Percentiles rank a stretch among this genome's conserved stretches.
Conservation (phyloP, 371 early-diverging fungal genomes). For the Mortierella sp. region DNA sequence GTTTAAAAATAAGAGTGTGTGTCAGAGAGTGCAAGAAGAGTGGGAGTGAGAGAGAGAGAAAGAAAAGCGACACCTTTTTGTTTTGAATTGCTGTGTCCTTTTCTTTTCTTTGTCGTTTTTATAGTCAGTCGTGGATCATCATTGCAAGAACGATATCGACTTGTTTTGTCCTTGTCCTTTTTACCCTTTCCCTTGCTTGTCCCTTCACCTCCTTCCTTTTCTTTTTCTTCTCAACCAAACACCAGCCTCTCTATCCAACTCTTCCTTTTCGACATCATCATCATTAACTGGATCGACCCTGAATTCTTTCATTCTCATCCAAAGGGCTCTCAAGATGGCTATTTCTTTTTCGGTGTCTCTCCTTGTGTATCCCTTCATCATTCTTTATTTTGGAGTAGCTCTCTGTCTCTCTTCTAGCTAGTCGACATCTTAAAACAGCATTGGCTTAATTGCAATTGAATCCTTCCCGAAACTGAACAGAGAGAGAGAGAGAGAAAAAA, state of each 20-base stretch:
- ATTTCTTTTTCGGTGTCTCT: neutral
- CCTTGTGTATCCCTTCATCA: constrained; percentile 3
- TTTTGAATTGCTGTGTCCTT: neutral
- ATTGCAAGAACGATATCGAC: neutral
- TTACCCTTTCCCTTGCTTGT: neutral
- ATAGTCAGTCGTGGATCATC: neutral
- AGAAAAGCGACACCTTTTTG: too few species aligned
- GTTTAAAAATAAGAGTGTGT: too few species aligned
- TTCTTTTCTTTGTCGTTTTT: constrained; percentile 1
- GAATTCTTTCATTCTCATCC: neutral
- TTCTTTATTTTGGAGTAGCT: neutral
- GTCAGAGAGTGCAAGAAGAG: too few species aligned
- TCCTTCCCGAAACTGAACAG: neutral
- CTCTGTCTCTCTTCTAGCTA: neutral
- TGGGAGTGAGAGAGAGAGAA: neutral
- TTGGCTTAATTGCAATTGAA: constrained; percentile 26
- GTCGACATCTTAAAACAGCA: constrained; percentile 17
- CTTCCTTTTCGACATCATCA: neutral
- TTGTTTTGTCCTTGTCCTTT: neutral
- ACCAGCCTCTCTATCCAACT: neutral
- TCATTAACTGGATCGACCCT: neutral
- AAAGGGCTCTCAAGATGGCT: neutral
- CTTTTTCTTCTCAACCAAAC: neutral
- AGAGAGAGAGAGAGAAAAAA: neutral
- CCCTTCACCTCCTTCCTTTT: neutral